Base-by-base conservation (phyloP, 2,329 filamentous ascomycete species). In the Fusarium oxysporum region DNA sequence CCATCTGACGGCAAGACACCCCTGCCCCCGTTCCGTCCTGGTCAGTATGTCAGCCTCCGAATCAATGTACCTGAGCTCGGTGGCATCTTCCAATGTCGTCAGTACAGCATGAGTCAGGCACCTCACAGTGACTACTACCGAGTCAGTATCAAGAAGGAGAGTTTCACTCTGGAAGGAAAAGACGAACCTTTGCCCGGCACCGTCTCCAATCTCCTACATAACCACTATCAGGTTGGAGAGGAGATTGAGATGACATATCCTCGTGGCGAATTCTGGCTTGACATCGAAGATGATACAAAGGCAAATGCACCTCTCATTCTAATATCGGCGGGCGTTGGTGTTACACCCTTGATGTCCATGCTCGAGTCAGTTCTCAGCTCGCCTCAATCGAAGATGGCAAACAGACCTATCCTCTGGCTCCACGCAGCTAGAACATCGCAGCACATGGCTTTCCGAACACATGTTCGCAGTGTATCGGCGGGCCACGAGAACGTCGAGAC, bases 21-120 rank as follows among this genome's bases (percentile, higher is more conserved):
- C 9, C 81, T 93, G 35, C 91, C 91, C 16, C 9, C n/a, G 1
- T 59, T 59, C 28, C n/a, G 12, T 9, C 56, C 56, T 30, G 44
- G 56, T 10, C 56, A 59, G 44, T 59, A 59, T 23, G 44, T 59
- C 13, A 59, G 56, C 8, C 56, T 59, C 14, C 44, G 86, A 51
- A 79, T 89, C 11, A 83, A 86, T 48, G 86, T 92, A 1, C 88
- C 89, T 0, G 82, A 83, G 4, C 81, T 87, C 54, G 86, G 86
- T 28, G 43, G 51, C 16, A 86, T 89, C 76, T 81, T 84, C 72
- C 92, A 93, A 78, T 86, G 89, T 14, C 85, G 92, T 50, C 92
- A 93, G 81, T 93, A 93, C 82, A 92, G 90, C 40, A 85, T 93
- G 65, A 91, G 87, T 75, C 90, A 92, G 75, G 85, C 87, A 50